A percentile compares a stretch with the other conserved stretches of the same genome.
These are phyloP conservation scores for Termitomyces sp. DNA, from an alignment of 768 basidiomycete genomes.

Conservation along the genomic window DNA sequence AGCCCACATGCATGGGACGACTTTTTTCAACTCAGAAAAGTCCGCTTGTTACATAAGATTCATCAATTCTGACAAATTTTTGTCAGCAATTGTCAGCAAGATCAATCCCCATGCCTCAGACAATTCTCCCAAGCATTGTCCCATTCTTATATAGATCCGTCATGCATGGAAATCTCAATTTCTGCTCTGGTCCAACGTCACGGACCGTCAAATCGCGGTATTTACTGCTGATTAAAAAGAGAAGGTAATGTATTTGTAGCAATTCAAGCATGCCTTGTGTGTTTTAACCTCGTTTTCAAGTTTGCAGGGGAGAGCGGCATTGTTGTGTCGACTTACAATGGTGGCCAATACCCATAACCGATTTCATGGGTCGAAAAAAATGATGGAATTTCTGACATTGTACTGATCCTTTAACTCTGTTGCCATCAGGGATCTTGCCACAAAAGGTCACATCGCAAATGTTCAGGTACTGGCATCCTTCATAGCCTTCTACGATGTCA, in stretches of 20 bases:
- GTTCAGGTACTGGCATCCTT: conserved; percentile 79
- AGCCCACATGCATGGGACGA: too few species aligned
- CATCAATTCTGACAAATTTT: too few species aligned
- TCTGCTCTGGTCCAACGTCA: conserved; percentile 98
- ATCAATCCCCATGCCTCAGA: too few species aligned
- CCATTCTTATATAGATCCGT: too few species aligned
- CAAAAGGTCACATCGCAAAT: conserved; percentile 98
- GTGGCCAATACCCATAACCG: conserved; percentile 97
- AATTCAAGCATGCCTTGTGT: background rate
- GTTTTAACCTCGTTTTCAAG: conserved; percentile 32
- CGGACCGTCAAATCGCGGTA: conserved; percentile 94
- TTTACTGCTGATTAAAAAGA: conserved; percentile 99
- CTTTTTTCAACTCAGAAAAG: too few species aligned
- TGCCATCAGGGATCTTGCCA: conserved; percentile 74
- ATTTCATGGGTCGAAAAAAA: conserved; percentile 97
- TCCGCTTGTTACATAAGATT: too few species aligned
- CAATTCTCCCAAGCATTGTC: too few species aligned
- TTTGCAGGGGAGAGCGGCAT: conserved; percentile 97
- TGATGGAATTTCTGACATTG: conserved; percentile 95
- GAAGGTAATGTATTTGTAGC: conserved; percentile 48
- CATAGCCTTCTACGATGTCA: background rate
- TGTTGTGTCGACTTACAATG: conserved; percentile 98
- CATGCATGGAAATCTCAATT: conserved; percentile 99
- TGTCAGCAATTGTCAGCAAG: too few species aligned
- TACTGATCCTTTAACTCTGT: conserved; percentile 13